Base-by-base conservation (phyloP, 1,284 basidiomycete species). In the Volvariella volvacea region DNA sequence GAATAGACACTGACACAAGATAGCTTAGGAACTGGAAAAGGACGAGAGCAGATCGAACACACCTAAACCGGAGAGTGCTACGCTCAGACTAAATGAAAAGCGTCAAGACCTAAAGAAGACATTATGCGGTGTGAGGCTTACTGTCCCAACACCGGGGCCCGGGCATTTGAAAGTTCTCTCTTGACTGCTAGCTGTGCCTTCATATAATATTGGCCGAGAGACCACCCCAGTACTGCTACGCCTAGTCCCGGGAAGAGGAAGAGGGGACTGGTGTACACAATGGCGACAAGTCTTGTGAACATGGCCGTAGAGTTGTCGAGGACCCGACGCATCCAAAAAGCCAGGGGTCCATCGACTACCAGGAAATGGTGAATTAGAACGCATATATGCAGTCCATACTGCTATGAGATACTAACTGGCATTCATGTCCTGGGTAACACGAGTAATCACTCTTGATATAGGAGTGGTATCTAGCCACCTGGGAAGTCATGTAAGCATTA, bases 111-210 rank as follows among this genome's bases (percentile, higher is more conserved):
- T 38, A 53, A 12, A 49, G 54, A 28, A 28, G 25, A 28, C n/a
- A n/a, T n/a, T n/a, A n/a, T n/a, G n/a, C n/a, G n/a, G n/a, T n/a
- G n/a, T n/a, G n/a, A n/a, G n/a, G n/a, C 65, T 42, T 52, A 67
- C 66, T 84, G 80, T 38, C 77, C 79, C 46, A 85, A 69, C 4
- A 88, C 74, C 0, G 84, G 84, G 3, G 78, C 70, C 42, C 71
- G 74, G 6, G 80, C 75, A 59, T 84, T 85, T 32, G 75, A 78
- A 78, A 80, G 79, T 56, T 86, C 79, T 10, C 81, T 15, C 19
- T 36, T 36, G 34, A 36, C 34, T n/a, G n/a, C 4, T 20, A 36
- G 19, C n/a, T 36, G 34, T 8, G 34, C 19, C n/a, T 15, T 36
- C 34, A 36, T 36, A 20, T 36, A 36, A 8, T 7, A 36, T 15